Base-by-base conservation (phyloP, 2,329 filamentous ascomycete species). In the Fusarium sp. region DNA sequence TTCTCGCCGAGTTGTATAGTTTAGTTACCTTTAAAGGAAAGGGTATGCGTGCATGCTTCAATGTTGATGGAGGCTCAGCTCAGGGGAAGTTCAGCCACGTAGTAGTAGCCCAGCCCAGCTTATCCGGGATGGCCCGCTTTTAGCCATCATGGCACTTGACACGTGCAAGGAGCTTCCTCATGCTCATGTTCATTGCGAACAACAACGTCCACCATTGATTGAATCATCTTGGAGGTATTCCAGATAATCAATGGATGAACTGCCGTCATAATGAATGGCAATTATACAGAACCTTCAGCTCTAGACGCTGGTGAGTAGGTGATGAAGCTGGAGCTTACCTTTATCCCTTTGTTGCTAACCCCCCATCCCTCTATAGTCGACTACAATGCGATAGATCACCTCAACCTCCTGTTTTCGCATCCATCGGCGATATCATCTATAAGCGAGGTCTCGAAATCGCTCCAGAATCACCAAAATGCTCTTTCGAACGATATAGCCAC, bases 331-430 rank as follows among this genome's bases (percentile, higher is more conserved):
- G 55, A 58, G 55, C 50, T 60, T 62, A 51, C 49, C 49, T 53
- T 45, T 60, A 54, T 63, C 40, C 55, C 48, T 59, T 63, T 40
- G 49, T 60, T 50, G 59, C 71, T 68, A 71, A 74, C 72, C 69
- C 68, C 54, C 55, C 61, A 59, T 46, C 47, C 42, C 45, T 56
- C 40, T 53, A 60, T 63, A 88, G 86, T 83, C 80, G 90, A 97
- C 80, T 98, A 98, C 83, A 92, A 98, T 79, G 94, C 96, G 56
- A 91, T 98, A 78, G 88, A 93, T 74, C 94, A 99, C 81, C 87
- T 99, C 59, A 98, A 99, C 83, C 86, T 92, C 68, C 91, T 99
- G 75, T 99, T 99, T 84, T 90, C 93, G 53, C 93, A 97, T 76
- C 92, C 95, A 1, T 93, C 93, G 37, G 90, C 94, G 66, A 89